These are phyloP conservation scores for Mucor racemosus DNA, from an alignment of 371 early-diverging fungal genomes.

Conservation along the genomic window DNA sequence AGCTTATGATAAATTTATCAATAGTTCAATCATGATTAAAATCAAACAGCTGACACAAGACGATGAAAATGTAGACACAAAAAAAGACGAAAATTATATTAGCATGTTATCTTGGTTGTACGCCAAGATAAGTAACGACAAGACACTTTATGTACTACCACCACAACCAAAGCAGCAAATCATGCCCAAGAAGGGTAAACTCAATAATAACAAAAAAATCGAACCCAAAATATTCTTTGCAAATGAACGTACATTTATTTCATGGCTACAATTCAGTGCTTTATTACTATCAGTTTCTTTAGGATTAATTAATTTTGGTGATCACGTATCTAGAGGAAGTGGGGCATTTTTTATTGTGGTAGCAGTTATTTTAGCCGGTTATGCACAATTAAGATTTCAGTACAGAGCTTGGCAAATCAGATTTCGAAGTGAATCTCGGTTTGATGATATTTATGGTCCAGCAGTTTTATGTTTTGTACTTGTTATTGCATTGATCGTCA, in stretches of 20 bases:
- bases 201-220: conserved; percentile 56
- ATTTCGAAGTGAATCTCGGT: conserved; percentile 52
- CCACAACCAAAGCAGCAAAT: background rate
- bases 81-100: conserved; percentile 1
- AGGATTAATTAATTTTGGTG: conserved; percentile 84
- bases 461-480: conserved; percentile 77
- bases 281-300: conserved; percentile 73
- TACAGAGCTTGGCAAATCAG: conserved; percentile 80
- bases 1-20: conserved; percentile 1
- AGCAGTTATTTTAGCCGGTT: conserved; percentile 67
- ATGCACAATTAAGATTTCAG: conserved; percentile 81
- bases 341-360: conserved; percentile 74
- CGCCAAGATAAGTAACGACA: conserved; percentile 12
- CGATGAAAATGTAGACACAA: background rate
- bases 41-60: background rate
- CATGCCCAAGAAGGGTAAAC: conserved; percentile 47
- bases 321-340: conserved; percentile 63
- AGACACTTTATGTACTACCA: background rate
- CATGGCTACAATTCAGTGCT: conserved; percentile 79
- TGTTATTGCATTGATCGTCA: conserved; percentile 75
- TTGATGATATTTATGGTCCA: conserved; percentile 69
- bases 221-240: conserved; percentile 99
- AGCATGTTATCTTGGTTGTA: conserved; percentile 18
- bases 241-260: conserved; percentile 97
- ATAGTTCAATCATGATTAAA: conserved; percentile 7